Evolutionary conservation across 192 early-diverging fungal genomes (phyloP).

Genomic region (Backusella parvicylindrica): DNA sequence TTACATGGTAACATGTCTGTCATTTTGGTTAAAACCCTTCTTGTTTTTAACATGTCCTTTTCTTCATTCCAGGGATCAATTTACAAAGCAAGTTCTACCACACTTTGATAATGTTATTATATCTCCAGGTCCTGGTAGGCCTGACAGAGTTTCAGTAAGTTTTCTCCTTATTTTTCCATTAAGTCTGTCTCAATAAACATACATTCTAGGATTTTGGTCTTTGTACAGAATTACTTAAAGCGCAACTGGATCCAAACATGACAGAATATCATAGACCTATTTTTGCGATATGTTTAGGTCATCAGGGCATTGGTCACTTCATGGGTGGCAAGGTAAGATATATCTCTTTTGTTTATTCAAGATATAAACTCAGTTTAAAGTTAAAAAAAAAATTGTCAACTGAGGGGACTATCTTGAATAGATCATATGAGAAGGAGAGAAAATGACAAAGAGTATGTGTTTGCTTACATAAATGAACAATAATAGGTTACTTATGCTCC

Average conservation of each 20-base stretch:
- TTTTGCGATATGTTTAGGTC: slow-evolving; percentile 92
- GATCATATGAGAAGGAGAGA: no score
- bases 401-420: no score
- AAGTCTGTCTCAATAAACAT: not conserved
- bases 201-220: slow-evolving; percentile 74
- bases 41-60: not conserved
- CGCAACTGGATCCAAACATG: slow-evolving; percentile 19
- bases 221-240: slow-evolving; percentile 55
- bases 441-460: not conserved
- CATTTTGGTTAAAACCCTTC: not conserved
- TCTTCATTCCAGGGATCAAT: slow-evolving; percentile 42
- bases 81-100: slow-evolving; percentile 64
- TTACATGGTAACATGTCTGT: slow-evolving; percentile 59
- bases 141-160: slow-evolving; percentile 53
- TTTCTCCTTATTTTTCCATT: not conserved
- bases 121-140: slow-evolving; percentile 91
- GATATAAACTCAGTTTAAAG: not conserved
- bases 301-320: slow-evolving; percentile 78
- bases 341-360: slow-evolving; percentile 10
- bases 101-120: slow-evolving; percentile 87
- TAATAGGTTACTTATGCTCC: slow-evolving; percentile 55
- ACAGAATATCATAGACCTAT: slow-evolving; percentile 58
- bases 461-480: not conserved
- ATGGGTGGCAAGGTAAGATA: slow-evolving; percentile 59
- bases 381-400: no score